Evolutionary conservation across 176 grass and related monocot genomes (phyloP), one percentile per base, ranked within the genome.

Genomic region (Musa schizocarpa): DNA sequence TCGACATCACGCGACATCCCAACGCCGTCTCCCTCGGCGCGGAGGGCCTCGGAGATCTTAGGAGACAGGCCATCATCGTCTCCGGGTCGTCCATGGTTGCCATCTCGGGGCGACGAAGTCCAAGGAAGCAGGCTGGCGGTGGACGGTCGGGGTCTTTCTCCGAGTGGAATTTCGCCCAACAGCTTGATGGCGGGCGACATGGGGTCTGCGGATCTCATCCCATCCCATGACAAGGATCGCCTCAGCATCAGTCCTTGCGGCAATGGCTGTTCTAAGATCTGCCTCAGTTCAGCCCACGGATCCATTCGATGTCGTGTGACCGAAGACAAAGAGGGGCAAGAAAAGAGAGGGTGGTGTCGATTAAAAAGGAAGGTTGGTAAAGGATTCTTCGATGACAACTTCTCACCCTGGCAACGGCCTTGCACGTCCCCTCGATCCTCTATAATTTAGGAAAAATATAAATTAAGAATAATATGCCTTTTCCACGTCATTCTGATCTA

Each of bases 201-300:
- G 22, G 63, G 11, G 11, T 24, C 10, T 21, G 23, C 21, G 21
- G 23, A 22, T 25, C 63, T n/a, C 21, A 29, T 22, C 25, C 27
- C 10, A n/a, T 22, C 25, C 63, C 63, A 65, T 25, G 63, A 29
- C 20, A 65, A 22, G 11, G 63, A 24, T 22, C 63, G 63, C 63
- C 22, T 65, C 20, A 65, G 23, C 21, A 65, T 65, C 21, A 22
- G 25, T 1, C 25, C 25, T 26, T 26, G 21, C 10, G 63, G 63
- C 63, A 65, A 25, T 65, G 63, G 63, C 10, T 27, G 63, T 65
- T 65, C 63, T 12, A 65, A 25, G 63, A 65, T 65, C 23, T 65
- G 20, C 11, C 63, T 22, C 21, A 65, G 22, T 25, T 65, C 63
- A n/a, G 63, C 63, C 63, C 63, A 65, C 23, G 63, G 63, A 65